Evolutionary conservation across 192 early-diverging fungal genomes (phyloP).

Genomic region (Tieghemiomyces parasiticus): DNA sequence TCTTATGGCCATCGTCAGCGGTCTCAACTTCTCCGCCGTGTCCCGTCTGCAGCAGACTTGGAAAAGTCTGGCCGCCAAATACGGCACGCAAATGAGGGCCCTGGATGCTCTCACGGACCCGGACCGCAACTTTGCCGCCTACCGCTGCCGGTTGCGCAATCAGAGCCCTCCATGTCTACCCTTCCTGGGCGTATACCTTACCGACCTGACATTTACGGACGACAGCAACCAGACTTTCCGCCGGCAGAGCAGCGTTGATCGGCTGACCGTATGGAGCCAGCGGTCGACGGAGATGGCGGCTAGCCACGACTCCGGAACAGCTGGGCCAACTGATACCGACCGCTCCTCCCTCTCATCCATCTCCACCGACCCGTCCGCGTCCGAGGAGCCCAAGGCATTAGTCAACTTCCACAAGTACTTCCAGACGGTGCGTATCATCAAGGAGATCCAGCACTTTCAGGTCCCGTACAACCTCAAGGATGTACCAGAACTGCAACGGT

Average conservation of each 20-base stretch:
- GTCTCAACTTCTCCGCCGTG: conserved; percentile 54
- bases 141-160: conserved; percentile 26
- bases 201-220: conserved; percentile 71
- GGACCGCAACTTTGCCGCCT: conserved; percentile 46
- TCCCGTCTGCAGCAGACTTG: conserved; percentile 53
- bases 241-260: conserved; percentile 17
- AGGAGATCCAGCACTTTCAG: conserved; percentile 64
- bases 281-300: background rate
- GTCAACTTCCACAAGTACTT: conserved; percentile 78
- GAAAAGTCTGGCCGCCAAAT: conserved; percentile 48
- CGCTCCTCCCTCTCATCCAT: background rate
- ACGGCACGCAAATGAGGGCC: conserved; percentile 40
- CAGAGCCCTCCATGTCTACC: conserved; percentile 54
- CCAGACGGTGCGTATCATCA: conserved; percentile 40
- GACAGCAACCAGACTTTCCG: conserved; percentile 64
- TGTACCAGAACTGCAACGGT: conserved; percentile 28
- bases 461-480: conserved; percentile 41
- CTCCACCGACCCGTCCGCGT: background rate
- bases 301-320: no score
- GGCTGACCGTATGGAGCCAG: background rate
- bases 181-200: conserved; percentile 65
- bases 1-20: conserved; percentile 62
- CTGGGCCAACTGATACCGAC: no score
- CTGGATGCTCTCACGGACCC: conserved; percentile 41
- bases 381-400: conserved; percentile 11